Conservation (phyloP, 305 asterid species). For the Solanum chacoense region DNA sequence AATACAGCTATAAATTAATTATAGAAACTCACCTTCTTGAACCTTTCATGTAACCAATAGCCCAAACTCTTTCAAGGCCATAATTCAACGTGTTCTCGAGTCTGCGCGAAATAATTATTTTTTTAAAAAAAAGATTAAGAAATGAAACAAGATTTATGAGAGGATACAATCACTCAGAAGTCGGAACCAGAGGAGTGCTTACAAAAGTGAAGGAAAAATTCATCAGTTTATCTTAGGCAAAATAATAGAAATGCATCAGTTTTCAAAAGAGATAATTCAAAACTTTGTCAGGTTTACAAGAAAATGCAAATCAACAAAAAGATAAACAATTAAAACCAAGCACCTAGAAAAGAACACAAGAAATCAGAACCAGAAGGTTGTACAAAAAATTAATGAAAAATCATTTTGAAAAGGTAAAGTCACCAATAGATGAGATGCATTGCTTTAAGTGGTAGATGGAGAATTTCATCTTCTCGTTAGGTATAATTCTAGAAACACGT, state of each 20-base stretch:
- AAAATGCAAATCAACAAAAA: background rate
- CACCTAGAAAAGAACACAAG: background rate
- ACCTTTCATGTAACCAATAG: constrained; percentile 81
- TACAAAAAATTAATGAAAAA: background rate
- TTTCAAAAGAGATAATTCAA: background rate
- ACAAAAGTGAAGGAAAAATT: background rate
- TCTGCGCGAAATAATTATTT: constrained; percentile 35
- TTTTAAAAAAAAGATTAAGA: background rate
- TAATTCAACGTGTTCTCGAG: constrained; percentile 93
- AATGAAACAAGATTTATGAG: background rate
- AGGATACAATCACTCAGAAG: background rate
- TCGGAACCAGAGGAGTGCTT: background rate
- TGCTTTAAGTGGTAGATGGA: background rate
- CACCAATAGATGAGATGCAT: background rate
- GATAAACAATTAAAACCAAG: background rate
- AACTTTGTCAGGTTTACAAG: background rate
- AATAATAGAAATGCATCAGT: background rate
- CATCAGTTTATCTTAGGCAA: background rate
- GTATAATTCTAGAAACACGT: background rate
- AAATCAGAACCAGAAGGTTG: background rate
- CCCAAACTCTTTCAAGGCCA: constrained; percentile 99
- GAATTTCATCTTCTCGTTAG: background rate
- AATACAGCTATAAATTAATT: background rate
- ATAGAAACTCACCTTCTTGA: constrained; percentile 65
- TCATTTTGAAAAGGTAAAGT: background rate